A percentile compares a stretch with the other conserved stretches of the same genome.
Evolutionary conservation across 495 filamentous ascomycete species (phyloP).

Genomic region (Chaetomium cochliodes): DNA sequence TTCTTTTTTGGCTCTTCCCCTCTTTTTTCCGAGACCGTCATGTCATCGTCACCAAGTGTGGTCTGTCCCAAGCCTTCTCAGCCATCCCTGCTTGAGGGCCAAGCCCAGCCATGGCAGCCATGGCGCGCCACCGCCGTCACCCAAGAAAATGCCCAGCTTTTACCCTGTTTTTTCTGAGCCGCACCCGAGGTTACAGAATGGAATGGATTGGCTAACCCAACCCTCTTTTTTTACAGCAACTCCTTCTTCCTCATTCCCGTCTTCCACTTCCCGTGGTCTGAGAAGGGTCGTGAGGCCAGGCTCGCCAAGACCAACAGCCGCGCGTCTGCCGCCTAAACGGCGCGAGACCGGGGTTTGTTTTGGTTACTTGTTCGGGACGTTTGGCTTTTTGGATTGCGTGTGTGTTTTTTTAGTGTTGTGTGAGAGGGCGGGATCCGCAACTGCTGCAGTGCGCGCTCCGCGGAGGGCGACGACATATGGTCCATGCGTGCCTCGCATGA

Average conservation of each 20-base stretch:
- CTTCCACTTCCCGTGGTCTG: slow-evolving; percentile 95
- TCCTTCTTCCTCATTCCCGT: slow-evolving; percentile 97
- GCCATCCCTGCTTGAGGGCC: slow-evolving; percentile 21
- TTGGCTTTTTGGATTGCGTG: not conserved
- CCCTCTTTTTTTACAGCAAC: slow-evolving; percentile 49
- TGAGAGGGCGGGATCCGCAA: not conserved
- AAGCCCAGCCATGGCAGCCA: slow-evolving; percentile 24
- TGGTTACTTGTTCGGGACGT: not conserved
- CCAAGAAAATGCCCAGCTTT: slow-evolving; percentile 17
- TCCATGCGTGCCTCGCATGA: not conserved
- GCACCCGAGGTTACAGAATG: not conserved
- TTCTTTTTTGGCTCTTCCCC: slow-evolving; percentile 11
- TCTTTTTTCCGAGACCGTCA: too few species aligned
- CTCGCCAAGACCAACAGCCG: slow-evolving; percentile 37
- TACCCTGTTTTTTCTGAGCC: slow-evolving; percentile 17
- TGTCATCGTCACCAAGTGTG: not conserved
- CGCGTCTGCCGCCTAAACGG: slow-evolving; percentile 35
- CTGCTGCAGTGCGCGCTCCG: not conserved
- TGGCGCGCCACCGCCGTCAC: slow-evolving; percentile 30
- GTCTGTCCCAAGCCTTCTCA: not conserved
- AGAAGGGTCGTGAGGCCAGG: slow-evolving; percentile 69
- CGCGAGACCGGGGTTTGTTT: not conserved
- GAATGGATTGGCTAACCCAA: slow-evolving; percentile 18
- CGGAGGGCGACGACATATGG: not conserved
- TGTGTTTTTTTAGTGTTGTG: not conserved